Evolutionary conservation across 2,329 filamentous ascomycete genomes (phyloP).

Genomic region (Aspergillus sergii): DNA sequence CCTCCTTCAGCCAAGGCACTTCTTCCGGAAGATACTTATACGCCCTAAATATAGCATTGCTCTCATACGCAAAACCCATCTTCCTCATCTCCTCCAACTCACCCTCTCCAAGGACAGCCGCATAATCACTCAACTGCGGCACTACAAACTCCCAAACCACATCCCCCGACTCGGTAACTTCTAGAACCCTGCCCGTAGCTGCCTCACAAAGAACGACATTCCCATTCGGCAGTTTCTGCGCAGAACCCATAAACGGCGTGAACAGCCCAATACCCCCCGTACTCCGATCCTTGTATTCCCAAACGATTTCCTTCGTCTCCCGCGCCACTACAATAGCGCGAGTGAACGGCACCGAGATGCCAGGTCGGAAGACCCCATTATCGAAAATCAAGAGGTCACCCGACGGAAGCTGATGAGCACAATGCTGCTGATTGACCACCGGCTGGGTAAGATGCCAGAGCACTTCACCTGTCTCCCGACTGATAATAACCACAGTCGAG

Average conservation of each 20-base stretch:
- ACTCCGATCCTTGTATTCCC: conserved; percentile 47
- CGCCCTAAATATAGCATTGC: conserved; percentile 50
- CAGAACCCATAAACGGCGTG: conserved; percentile 52
- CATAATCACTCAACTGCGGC: conserved; percentile 45
- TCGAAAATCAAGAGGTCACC: conserved; percentile 52
- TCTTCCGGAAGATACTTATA: conserved; percentile 48
- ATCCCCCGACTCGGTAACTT: conserved; percentile 45
- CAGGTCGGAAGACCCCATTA: conserved; percentile 48
- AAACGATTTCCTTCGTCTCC: conserved; percentile 43
- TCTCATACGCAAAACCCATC: conserved; percentile 42
- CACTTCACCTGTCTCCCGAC: conserved; percentile 42
- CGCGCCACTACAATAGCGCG: conserved; percentile 47
- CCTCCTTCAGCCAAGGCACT: conserved; percentile 42
- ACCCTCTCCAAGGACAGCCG: conserved; percentile 23
- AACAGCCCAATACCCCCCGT: conserved; percentile 45
- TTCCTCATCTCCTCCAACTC: conserved; percentile 37
- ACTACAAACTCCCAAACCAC: conserved; percentile 51
- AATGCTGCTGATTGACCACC: conserved; percentile 49
- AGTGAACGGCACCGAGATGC: conserved; percentile 45
- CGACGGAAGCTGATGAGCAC: conserved; percentile 44
- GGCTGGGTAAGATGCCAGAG: conserved; percentile 47
- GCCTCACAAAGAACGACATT: conserved; percentile 50
- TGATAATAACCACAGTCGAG: conserved; percentile 49
- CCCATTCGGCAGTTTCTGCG: conserved; percentile 45
- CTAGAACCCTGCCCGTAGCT: conserved; percentile 48